These are phyloP conservation scores for Salvia rosmarinus DNA, from an alignment of 257 asterid genomes.

Conservation along the genomic window DNA sequence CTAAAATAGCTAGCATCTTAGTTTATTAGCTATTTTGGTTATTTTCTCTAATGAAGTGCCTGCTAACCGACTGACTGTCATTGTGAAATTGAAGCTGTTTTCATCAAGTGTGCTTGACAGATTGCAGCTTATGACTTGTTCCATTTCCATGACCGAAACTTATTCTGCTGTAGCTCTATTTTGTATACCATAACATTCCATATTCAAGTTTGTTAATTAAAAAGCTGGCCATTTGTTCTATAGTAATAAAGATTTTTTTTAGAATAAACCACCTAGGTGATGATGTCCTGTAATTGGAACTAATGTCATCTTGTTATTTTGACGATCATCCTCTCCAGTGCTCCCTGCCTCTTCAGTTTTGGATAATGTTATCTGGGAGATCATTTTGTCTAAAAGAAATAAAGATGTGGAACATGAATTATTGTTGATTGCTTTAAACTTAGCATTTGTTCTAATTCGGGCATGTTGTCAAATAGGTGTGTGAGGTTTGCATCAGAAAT, in stretches of 20 bases:
- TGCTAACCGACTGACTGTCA: neutral
- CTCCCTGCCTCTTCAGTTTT: constrained; percentile 10
- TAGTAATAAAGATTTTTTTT: neutral
- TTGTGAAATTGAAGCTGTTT: constrained; percentile 10
- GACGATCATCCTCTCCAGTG: neutral
- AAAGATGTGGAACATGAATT: constrained; percentile 10
- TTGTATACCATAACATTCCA: neutral
- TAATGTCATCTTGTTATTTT: neutral
- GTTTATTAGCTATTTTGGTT: neutral
- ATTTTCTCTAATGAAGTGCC: neutral
- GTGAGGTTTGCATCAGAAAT: constrained; percentile 94
- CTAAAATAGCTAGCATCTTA: constrained; percentile 11
- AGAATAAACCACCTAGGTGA: neutral
- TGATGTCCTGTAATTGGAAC: neutral
- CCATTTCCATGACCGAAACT: neutral
- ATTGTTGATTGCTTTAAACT: constrained; percentile 19
- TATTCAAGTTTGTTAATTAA: neutral
- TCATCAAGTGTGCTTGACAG: neutral
- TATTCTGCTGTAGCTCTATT: constrained; percentile 4
- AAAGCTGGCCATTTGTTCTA: neutral
- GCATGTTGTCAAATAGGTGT: constrained; percentile 63
- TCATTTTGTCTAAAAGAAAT: constrained; percentile 1
- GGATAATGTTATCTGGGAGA: constrained; percentile 5
- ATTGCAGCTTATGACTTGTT: constrained; percentile 4
- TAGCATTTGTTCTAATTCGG: constrained; percentile 29